These are phyloP conservation scores for Rhypophila decipiens DNA, from an alignment of 495 filamentous ascomycete species.

Conservation along the genomic window DNA sequence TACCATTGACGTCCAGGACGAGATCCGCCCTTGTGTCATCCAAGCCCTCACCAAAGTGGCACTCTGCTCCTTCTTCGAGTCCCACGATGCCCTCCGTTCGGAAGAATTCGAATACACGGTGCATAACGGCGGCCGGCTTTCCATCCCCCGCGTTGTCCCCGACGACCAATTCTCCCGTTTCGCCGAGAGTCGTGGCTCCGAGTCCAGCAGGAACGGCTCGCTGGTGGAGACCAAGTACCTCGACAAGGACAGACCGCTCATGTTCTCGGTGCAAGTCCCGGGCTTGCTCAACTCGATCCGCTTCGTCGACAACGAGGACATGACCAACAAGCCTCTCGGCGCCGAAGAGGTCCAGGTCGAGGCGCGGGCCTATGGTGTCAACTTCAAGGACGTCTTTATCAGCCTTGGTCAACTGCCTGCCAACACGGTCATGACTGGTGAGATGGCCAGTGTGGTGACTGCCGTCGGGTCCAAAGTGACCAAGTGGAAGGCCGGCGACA, in stretches of 20 bases:
- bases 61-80: not conserved
- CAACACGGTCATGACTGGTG: slow-evolving; percentile 27
- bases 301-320: slow-evolving; percentile 11
- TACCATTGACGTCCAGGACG: slow-evolving; percentile 1
- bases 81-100: not conserved
- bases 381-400: slow-evolving; percentile 26
- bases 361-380: slow-evolving; percentile 22
- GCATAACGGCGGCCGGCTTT: not conserved
- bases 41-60: not conserved
- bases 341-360: slow-evolving; percentile 17
- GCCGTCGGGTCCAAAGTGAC: slow-evolving; percentile 43
- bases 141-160: slow-evolving; percentile 1
- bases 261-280: not conserved
- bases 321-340: not conserved
- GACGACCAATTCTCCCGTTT: not conserved
- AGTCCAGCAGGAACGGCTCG: not conserved
- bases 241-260: not conserved
- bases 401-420: slow-evolving; percentile 18
- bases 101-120: not conserved
- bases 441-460: slow-evolving; percentile 36
- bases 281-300: slow-evolving; percentile 17
- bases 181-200: not conserved
- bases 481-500: slow-evolving; percentile 33
- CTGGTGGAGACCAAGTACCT: not conserved
- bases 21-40: not conserved